Evolutionary conservation across 23 red algal genomes (phyloP).

Genomic region (Gracilaria caudata): DNA sequence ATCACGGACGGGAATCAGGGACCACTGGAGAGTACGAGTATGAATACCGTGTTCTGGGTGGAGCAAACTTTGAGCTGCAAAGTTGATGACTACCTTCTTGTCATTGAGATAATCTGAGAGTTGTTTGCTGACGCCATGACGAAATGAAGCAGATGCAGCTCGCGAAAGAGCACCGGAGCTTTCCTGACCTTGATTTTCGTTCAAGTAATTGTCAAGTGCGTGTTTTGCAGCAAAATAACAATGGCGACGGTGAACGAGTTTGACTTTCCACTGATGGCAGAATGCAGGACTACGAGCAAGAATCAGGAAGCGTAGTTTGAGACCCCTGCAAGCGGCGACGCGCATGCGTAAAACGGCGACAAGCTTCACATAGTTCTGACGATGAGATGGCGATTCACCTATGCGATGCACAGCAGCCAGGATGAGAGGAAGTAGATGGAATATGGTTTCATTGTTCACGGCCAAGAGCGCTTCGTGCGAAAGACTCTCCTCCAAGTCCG

Average conservation of each 20-base stretch:
- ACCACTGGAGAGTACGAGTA: slow-evolving; percentile 49
- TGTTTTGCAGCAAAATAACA: slow-evolving; percentile 55
- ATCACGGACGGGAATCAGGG: slow-evolving; percentile 29
- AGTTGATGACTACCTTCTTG: slow-evolving; percentile 33
- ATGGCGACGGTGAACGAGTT: slow-evolving; percentile 56
- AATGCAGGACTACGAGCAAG: slow-evolving; percentile 59
- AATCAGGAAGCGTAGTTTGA: slow-evolving; percentile 73
- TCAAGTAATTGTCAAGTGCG: slow-evolving; percentile 12
- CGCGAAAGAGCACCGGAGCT: not conserved
- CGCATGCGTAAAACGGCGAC: slow-evolving; percentile 59
- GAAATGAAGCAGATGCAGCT: not conserved
- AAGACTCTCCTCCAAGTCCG: slow-evolving; percentile 67
- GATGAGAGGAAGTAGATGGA: slow-evolving; percentile 69
- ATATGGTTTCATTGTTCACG: slow-evolving; percentile 46
- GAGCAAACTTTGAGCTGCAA: slow-evolving; percentile 52
- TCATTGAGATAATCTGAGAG: slow-evolving; percentile 22
- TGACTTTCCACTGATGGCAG: slow-evolving; percentile 57
- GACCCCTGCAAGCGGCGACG: slow-evolving; percentile 52
- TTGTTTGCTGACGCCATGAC: slow-evolving; percentile 34
- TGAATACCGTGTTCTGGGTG: slow-evolving; percentile 57
- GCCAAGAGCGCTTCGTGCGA: slow-evolving; percentile 44
- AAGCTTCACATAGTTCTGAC: slow-evolving; percentile 39
- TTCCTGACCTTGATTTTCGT: not conserved
- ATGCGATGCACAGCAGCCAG: slow-evolving; percentile 60
- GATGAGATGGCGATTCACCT: slow-evolving; percentile 42